Evolutionary conservation across 768 basidiomycete genomes (phyloP).

Genomic region (Tubosaeta sp.): DNA sequence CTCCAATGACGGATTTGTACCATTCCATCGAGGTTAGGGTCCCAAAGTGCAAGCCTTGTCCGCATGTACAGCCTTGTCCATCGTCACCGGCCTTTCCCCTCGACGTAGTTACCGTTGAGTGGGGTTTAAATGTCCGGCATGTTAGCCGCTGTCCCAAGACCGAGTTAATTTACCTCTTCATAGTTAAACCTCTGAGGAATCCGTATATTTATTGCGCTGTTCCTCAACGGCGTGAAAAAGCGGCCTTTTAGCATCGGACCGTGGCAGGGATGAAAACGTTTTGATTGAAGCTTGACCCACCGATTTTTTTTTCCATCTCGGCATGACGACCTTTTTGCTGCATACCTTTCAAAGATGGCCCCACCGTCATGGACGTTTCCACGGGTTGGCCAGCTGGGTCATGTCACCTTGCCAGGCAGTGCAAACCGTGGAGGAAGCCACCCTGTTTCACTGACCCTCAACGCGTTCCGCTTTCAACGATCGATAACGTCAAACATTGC

Average conservation of each 20-base stretch:
- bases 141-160: slow-evolving; percentile 15
- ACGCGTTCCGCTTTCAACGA: slow-evolving; percentile 8
- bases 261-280: slow-evolving; percentile 20
- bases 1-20: slow-evolving; percentile 5
- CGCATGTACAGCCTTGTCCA: slow-evolving; percentile 5
- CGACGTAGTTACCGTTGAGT: slow-evolving; percentile 15
- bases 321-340: background rate
- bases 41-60: slow-evolving; percentile 12
- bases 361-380: background rate
- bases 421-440: slow-evolving; percentile 1
- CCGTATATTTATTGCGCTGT: background rate
- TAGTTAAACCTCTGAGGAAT: slow-evolving; percentile 15
- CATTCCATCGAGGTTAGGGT: slow-evolving; percentile 8
- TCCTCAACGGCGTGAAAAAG: slow-evolving; percentile 12
- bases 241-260: slow-evolving; percentile 14
- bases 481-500: slow-evolving; percentile 20
- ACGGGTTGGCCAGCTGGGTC: background rate
- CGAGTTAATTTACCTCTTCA: slow-evolving; percentile 30
- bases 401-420: slow-evolving; percentile 1
- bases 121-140: slow-evolving; percentile 9
- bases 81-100: slow-evolving; percentile 1
- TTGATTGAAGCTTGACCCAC: slow-evolving; percentile 10
- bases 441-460: slow-evolving; percentile 10
- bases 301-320: slow-evolving; percentile 1
- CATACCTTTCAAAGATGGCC: background rate